Percentiles rank a stretch among this genome's conserved stretches.
phyloP scores from a whole-genome alignment of 768 basidiomycete genomes.

The Lactarius psammicola region DNA sequence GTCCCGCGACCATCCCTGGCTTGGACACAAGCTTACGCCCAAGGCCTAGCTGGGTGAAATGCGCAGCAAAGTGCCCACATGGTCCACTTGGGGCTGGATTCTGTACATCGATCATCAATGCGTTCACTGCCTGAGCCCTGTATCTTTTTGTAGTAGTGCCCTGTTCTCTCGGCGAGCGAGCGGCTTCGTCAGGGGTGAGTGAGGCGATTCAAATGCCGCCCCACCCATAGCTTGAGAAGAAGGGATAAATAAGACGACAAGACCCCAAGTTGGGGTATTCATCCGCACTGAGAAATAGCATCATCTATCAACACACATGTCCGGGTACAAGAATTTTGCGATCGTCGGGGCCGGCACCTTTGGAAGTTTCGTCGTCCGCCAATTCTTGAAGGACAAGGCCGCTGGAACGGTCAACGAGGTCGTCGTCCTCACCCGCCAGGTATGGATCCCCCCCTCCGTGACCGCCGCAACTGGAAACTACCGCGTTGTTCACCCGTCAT shows the following conservation, averaged over 20 bases:
- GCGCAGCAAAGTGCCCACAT: neutral
- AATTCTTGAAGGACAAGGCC: constrained; percentile 17
- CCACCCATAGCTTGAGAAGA: neutral
- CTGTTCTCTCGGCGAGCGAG: no score
- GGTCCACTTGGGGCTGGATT: neutral
- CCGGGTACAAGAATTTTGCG: constrained; percentile 25
- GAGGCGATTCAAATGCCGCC: neutral
- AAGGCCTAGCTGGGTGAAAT: neutral
- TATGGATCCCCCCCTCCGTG: constrained; percentile 1
- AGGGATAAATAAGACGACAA: neutral
- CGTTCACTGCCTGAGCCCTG: no score
- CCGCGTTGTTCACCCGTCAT: neutral
- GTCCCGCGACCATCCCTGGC: neutral
- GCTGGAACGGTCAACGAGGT: constrained; percentile 21
- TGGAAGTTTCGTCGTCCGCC: constrained; percentile 22
- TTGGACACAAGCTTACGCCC: neutral
- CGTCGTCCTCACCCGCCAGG: constrained; percentile 23
- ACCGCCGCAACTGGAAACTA: neutral
- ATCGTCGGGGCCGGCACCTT: constrained; percentile 26
- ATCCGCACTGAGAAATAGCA: neutral
- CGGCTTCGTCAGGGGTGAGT: neutral
- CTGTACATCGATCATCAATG: no score
- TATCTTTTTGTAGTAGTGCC: no score
- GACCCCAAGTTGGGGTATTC: neutral
- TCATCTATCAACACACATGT: constrained; percentile 7